Base-by-base conservation (phyloP, 2,329 filamentous ascomycete species). In the Colletotrichum costaricense region DNA sequence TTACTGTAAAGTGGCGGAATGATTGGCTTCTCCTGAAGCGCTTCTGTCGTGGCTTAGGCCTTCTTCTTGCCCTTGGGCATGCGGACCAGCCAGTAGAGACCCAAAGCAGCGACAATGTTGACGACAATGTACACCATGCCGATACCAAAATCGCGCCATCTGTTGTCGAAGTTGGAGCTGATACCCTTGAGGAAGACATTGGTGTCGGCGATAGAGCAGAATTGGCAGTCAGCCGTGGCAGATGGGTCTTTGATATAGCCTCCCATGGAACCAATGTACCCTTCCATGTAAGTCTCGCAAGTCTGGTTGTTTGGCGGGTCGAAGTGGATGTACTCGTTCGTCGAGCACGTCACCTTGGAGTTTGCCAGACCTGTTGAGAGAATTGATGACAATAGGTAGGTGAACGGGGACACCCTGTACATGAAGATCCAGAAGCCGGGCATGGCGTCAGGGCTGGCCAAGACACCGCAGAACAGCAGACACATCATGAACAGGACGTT, bases 381-480 rank as follows among this genome's bases (percentile, higher is more conserved):
- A 80, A 94, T 87, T 4, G 89, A 91, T 33, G 87, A 84, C 57
- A 93, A 86, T 19, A 94, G 84, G 79, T 94, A 95, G 0, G 91
- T 94, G 76, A 93, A 90, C 1, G 93, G 92, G 0, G 89, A 92
- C 59, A 91, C 82, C 42, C 90, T 86, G 80, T 93, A 93, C 89
- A 93, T 92, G 83, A 92, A 93, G 67, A 88, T 89, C 93, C 93
- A 94, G 84, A 94, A 93, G 3, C 88, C 84, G 0, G 93, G 92
- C 8, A 94, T 86, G 0, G 85, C 82, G 0, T 78, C 78, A 0
- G 90, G 90, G 1, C 85, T 81, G 1, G 90, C 90, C 63, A 93
- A 85, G 52, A 94, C 90, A 82, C 90, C 77, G 79, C 89, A 91
- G 84, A 93, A 93, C 71, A 91, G 85, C 52, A 77, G 65, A 12